Base-by-base conservation (phyloP, 345 rosid species). In the Pseudoturritis turrita region DNA sequence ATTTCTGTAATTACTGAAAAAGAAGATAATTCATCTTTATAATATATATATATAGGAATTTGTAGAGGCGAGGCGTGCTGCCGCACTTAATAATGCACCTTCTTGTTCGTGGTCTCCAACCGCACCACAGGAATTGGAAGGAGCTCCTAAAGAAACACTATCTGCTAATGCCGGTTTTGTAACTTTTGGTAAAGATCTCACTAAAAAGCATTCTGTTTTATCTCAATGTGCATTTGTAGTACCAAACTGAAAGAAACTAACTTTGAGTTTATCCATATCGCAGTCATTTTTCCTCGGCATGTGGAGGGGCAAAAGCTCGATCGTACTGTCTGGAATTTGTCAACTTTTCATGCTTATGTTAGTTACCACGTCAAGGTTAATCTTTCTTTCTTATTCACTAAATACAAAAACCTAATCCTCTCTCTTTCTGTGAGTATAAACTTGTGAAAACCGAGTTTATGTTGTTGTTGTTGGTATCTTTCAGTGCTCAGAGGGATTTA, bases 101-200 rank as follows among this genome's bases (percentile, higher is more conserved):
- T 76, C 84, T 46, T 92, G 98, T 72, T 75, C 74, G 36, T 92
- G 98, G 98, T 92, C 98, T 71, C 66, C 84, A 46, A 80, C 85
- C 7, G 87, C 95, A 62, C 98, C 98, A 3, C 57, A 63, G 5
- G 98, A 92, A 66, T 66, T 92, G 40, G 83, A 87, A 72, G 89
- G 81, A 73, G 89, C 81, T 76, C 87, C 97, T 65, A 81, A 78
- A 33, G 90, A 96, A 71, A 85, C 91, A 60, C 74, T 90, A 75
- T 81, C 83, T 31, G 92, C 92, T 58, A 96, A 90, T 81, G 98
- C 99, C 13, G 97, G 99, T 82, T 96, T 91, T 81, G 96, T 96
- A 31, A 82, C 97, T 74, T 92, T 96, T 70, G 96, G 98, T 96
- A 89, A 8, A 83, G 61, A 21, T 58, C 44, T 26, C 14, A 74